Evolutionary conservation across 2,329 filamentous ascomycete genomes (phyloP), one percentile per base, ranked within the genome.

Genomic region (Esteya vermicola): DNA sequence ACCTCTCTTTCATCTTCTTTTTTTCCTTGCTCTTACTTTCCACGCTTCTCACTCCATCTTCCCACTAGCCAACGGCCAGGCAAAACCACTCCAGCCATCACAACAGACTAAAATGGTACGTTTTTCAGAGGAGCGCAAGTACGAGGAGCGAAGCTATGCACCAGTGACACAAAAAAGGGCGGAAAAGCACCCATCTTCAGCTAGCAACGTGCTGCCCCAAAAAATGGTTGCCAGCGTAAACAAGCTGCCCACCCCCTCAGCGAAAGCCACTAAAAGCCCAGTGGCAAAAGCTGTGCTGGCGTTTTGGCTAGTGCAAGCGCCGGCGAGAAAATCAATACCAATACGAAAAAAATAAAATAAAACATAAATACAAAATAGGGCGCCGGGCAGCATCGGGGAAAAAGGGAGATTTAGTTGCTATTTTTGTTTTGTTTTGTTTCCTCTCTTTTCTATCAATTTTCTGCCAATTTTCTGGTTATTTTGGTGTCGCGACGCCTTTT

Each of bases 191-290:
- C n/a, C n/a, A n/a, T n/a, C n/a, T n/a, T n/a, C 20, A 16, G 33
- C 39, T 36, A 41, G 33, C 39, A 40, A 32, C 39, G 18, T 9
- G 6, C 37, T 25, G n/a, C n/a, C n/a, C n/a, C n/a, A n/a, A n/a
- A n/a, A n/a, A 34, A 25, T 26, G 25, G 40, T 42, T 38, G 35
- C 35, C 36, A 12, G 40, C 30, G 40, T 42, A 42, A 42, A 42
- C 40, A 44, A 35, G 32, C n/a, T n/a, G n/a, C n/a, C n/a, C n/a
- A n/a, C n/a, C n/a, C n/a, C n/a, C 36, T 26, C 22, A n/a, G n/a
- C 13, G 18, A 31, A 31, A 7, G 23, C 25, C 16, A 38, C 42
- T 38, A 40, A 40, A 38, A 32, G n/a, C n/a, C 26, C 8, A 26
- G 8, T 26, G 25, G 8, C 25, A 26, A n/a, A 31, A 3, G 8